Base-by-base conservation (phyloP, 345 rosid genomes). In the Theobroma cacao region DNA sequence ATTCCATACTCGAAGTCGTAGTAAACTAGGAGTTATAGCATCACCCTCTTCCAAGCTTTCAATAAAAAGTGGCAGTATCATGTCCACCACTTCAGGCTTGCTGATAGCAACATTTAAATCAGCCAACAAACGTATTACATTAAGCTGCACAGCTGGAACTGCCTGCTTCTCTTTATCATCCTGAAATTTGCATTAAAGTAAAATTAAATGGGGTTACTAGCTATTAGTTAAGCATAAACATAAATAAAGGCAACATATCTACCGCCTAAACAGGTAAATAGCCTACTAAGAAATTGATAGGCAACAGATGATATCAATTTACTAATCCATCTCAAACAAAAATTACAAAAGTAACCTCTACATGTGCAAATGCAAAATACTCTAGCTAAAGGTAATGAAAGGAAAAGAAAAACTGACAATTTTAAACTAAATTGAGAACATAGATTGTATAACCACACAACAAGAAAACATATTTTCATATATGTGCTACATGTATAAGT, bases 31-130 rank as follows among this genome's bases (percentile, higher is more conserved):
- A 86, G 89, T 73, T 61, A 94, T 88, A 85, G 98, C 98, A 84
- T 94, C 99, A 61, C 99, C 98, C 94, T 94, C 99, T 88, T 97
- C 99, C 82, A 97, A 85, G 81, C 88, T 92, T 90, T 97, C 99
- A 82, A 97, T 86, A 87, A 91, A 97, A 80, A 93, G 97, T 5
- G 99, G 98, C 87, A 97, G 85, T 78, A 97, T 91, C 98, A 94
- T 93, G 90, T 97, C 98, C 43, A 95, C 95, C 80, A 93, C 94
- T 82, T 97, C 99, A 74, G 98, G 85, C 90, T 93, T 97, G 86
- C 89, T 86, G 81, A 94, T 93, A 80, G 92, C 89, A 74, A 94
- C 98, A 81, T 91, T 94, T 80, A 97, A 76, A 88, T 97, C 98
- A 87, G 99, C 98, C 47, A 97, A 91, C 85, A 97, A 83, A 62